A percentile compares a stretch with the other conserved stretches of the same genome.
Evolutionary conservation across 2,329 filamentous ascomycete species (phyloP).

Genomic region (Ophiocordyceps camponoti-leonardi): DNA sequence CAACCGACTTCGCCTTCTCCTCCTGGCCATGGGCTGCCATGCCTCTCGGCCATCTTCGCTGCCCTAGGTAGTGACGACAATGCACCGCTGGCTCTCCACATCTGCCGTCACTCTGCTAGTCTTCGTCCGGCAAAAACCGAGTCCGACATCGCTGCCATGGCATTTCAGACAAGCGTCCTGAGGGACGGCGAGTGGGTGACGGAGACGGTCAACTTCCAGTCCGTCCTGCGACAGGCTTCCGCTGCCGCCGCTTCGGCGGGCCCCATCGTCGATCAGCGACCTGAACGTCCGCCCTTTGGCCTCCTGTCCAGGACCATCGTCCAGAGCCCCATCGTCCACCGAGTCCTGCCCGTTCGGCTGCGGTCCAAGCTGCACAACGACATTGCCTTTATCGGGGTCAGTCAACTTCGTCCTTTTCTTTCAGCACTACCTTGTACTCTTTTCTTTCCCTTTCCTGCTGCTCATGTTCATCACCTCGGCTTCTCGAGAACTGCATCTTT

Average conservation of each 20-base stretch:
- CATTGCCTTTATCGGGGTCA: conserved; percentile 68
- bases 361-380: conserved; percentile 57
- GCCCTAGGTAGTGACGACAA: no score
- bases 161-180: conserved; percentile 36
- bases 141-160: conserved; percentile 10
- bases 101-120: no score
- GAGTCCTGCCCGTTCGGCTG: conserved; percentile 65
- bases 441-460: no score
- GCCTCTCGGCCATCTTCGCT: no score
- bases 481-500: background rate
- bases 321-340: conserved; percentile 56
- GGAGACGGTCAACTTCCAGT: conserved; percentile 27
- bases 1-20: no score
- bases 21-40: no score
- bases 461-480: no score
- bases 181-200: conserved; percentile 39
- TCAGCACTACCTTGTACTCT: no score
- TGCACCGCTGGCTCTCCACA: no score
- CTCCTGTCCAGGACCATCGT: conserved; percentile 65
- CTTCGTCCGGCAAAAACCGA: no score
- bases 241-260: conserved; percentile 16
- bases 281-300: conserved; percentile 40
- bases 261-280: conserved; percentile 11
- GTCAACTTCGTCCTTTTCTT: conserved; percentile 11
- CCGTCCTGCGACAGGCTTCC: conserved; percentile 18